phyloP scores from a whole-genome alignment of 495 filamentous ascomycete genomes.

The Penicillium subrubescens region DNA sequence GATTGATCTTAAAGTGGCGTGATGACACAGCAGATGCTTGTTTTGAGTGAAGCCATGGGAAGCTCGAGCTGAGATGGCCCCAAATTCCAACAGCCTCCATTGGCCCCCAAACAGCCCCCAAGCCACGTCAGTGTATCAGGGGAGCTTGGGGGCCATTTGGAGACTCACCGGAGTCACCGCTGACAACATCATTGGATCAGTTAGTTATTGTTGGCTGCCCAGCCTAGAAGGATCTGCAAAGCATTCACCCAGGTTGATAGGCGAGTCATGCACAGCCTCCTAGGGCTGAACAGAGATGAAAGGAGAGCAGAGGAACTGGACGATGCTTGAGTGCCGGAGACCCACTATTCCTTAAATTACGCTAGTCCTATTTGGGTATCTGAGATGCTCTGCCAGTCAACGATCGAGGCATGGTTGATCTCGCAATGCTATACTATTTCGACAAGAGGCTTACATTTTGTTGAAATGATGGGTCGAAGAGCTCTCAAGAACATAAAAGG shows the following conservation, averaged over 20 bases:
- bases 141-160: background rate
- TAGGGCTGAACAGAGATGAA: background rate
- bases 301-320: background rate
- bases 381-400: constrained; percentile 4
- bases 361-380: constrained; percentile 3
- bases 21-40: background rate
- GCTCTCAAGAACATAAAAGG: background rate
- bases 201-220: background rate
- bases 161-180: background rate
- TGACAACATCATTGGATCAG: background rate
- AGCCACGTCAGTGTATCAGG: background rate
- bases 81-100: background rate
- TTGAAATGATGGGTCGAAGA: background rate
- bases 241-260: background rate
- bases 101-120: background rate
- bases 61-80: background rate
- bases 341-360: background rate
- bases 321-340: background rate
- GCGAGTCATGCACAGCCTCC: background rate
- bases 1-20: background rate
- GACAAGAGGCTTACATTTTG: background rate
- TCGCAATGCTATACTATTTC: background rate
- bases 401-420: background rate
- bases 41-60: background rate
- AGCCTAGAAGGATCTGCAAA: background rate